A percentile compares a stretch with the other conserved stretches of the same genome.
These are phyloP conservation scores for Coemansia sp. DNA, from an alignment of 192 early-diverging fungal species.

Conservation along the genomic window DNA sequence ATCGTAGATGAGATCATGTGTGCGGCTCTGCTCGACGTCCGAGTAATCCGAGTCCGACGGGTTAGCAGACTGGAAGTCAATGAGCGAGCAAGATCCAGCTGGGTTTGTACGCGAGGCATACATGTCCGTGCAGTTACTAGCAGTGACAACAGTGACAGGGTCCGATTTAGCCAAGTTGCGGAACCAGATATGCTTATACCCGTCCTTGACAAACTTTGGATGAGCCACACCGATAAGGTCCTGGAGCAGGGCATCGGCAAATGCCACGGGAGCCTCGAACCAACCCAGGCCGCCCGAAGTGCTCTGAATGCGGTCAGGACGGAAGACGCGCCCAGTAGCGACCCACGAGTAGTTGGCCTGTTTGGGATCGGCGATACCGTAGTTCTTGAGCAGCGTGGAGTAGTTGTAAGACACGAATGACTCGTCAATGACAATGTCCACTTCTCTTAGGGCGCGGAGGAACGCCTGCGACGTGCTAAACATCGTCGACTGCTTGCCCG, in stretches of 20 bases:
- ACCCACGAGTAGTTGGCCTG: slow-evolving; percentile 63
- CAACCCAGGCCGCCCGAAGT: slow-evolving; percentile 67
- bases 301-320: slow-evolving; percentile 69
- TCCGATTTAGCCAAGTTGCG: slow-evolving; percentile 68
- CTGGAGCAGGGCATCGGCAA: slow-evolving; percentile 70
- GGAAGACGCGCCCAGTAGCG: slow-evolving; percentile 63
- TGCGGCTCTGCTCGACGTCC: slow-evolving; percentile 45
- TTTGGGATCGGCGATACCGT: slow-evolving; percentile 50
- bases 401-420: slow-evolving; percentile 58
- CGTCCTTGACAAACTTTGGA: slow-evolving; percentile 56
- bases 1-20: slow-evolving; percentile 47
- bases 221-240: slow-evolving; percentile 70
- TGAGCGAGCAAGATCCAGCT: slow-evolving; percentile 29
- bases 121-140: slow-evolving; percentile 60
- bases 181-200: slow-evolving; percentile 65
- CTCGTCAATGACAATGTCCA: slow-evolving; percentile 74
- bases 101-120: slow-evolving; percentile 39
- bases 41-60: slow-evolving; percentile 37
- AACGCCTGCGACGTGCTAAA: slow-evolving; percentile 53
- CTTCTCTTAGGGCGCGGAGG: slow-evolving; percentile 57
- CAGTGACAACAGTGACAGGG: slow-evolving; percentile 52
- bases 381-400: slow-evolving; percentile 60
- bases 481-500: slow-evolving; percentile 39
- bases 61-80: slow-evolving; percentile 48
- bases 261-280: slow-evolving; percentile 69